These are phyloP conservation scores for Globomyces sp. DNA, from an alignment of 371 early-diverging fungal genomes.

Conservation along the genomic window DNA sequence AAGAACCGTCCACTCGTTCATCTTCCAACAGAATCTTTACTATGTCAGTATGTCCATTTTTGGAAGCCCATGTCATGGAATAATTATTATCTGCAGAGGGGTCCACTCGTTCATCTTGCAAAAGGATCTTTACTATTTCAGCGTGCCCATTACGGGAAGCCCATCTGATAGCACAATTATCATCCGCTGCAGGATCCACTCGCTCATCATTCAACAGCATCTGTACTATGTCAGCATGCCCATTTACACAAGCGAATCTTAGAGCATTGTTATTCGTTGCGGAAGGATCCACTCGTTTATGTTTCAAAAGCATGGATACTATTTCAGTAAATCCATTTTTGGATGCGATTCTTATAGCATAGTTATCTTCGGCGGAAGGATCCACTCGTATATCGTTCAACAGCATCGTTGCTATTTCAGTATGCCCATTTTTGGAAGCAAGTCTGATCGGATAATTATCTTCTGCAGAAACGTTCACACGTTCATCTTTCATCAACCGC, in stretches of 20 bases:
- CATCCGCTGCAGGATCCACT: conserved; percentile 18
- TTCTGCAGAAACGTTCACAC: background rate
- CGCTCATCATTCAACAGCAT: conserved; percentile 15
- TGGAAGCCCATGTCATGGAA: conserved; percentile 18
- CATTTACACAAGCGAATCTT: conserved; percentile 6
- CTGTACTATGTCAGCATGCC: conserved; percentile 15
- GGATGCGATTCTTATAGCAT: background rate
- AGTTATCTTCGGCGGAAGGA: conserved; percentile 4
- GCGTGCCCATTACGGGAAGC: conserved; percentile 20
- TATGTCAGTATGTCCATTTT: conserved; percentile 18
- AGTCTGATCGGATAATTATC: conserved; percentile 1
- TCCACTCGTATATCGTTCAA: background rate
- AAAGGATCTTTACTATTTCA: conserved; percentile 16
- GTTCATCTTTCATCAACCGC: background rate
- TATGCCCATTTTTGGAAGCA: conserved; percentile 7
- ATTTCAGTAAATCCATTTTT: background rate
- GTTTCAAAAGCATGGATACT: background rate
- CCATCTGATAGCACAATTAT: conserved; percentile 20
- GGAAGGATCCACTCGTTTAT: conserved; percentile 17
- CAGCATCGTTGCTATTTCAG: background rate
- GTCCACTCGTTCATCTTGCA: conserved; percentile 17
- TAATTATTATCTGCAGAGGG: conserved; percentile 16
- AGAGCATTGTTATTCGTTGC: conserved; percentile 12
- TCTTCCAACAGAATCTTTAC: conserved; percentile 22
- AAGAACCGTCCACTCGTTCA: conserved; percentile 14